Evolutionary conservation across 2,329 filamentous ascomycete genomes (phyloP).

Genomic region (Fusarium hostae): DNA sequence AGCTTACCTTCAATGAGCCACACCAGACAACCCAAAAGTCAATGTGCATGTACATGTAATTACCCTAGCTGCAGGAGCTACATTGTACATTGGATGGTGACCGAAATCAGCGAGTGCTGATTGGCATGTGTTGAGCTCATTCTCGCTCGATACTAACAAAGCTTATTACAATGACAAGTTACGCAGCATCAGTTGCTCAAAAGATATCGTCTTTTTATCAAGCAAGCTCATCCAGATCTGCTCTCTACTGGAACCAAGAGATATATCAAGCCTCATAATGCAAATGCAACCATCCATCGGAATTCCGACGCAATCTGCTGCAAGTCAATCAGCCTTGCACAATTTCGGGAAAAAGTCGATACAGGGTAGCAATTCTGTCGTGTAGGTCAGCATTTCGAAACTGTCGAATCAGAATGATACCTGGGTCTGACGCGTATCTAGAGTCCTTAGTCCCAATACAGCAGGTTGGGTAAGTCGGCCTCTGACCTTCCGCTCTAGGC

Average conservation of each 20-base stretch:
- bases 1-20: constrained; percentile 15
- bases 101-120: background rate
- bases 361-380: background rate
- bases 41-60: background rate
- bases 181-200: background rate
- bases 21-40: background rate
- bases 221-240: background rate
- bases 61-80: background rate
- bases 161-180: background rate
- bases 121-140: background rate
- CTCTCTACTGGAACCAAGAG: background rate
- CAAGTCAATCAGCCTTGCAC: background rate
- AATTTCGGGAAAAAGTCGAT: constrained; percentile 7
- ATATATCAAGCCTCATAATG: background rate
- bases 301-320: background rate
- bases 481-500: constrained; percentile 22
- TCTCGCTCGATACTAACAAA: background rate
- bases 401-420: background rate
- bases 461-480: constrained; percentile 2
- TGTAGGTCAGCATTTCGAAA: background rate
- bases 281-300: background rate
- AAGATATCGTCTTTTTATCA: too few species aligned
- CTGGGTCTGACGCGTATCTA: background rate
- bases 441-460: constrained; percentile 1
- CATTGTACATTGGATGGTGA: background rate